These are phyloP conservation scores for Sarocladium oryzae DNA, from an alignment of 2,329 filamentous ascomycete species.

Conservation along the genomic window DNA sequence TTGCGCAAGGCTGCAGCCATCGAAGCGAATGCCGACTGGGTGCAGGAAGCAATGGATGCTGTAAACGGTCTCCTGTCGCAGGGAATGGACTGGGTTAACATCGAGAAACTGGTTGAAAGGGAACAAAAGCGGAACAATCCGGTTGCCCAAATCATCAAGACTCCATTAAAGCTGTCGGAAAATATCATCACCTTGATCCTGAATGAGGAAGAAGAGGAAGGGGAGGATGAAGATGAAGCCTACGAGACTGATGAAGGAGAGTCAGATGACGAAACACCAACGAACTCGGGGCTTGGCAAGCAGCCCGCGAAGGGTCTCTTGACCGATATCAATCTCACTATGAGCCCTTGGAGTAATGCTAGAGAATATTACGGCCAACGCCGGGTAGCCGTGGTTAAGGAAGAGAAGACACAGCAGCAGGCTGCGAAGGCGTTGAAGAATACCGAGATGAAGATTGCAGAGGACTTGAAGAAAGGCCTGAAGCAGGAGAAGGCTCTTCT, in stretches of 20 bases:
- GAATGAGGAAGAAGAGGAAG: conserved; percentile 60
- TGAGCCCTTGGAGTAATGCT: conserved; percentile 85
- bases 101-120: conserved; percentile 78
- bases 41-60: conserved; percentile 87
- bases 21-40: conserved; percentile 81
- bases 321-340: conserved; percentile 77
- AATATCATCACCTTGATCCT: conserved; percentile 79
- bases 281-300: conserved; percentile 30
- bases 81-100: conserved; percentile 97
- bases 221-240: conserved; percentile 43
- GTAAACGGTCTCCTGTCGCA: conserved; percentile 87
- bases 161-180: conserved; percentile 84
- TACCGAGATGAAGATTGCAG: conserved; percentile 79
- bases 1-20: conserved; percentile 85
- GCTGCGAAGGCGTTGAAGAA: conserved; percentile 80
- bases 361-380: conserved; percentile 88
- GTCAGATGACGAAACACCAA: conserved; percentile 26
- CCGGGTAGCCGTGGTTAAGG: conserved; percentile 75
- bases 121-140: conserved; percentile 77
- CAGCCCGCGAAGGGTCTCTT: conserved; percentile 49
- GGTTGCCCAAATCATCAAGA: conserved; percentile 78
- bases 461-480: conserved; percentile 78
- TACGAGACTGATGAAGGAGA: conserved; percentile 64
- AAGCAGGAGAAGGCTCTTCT: conserved; percentile 89
- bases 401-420: conserved; percentile 78